Evolutionary conservation across 2,329 filamentous ascomycete genomes (phyloP).

Genomic region (Cordyceps cicadae): DNA sequence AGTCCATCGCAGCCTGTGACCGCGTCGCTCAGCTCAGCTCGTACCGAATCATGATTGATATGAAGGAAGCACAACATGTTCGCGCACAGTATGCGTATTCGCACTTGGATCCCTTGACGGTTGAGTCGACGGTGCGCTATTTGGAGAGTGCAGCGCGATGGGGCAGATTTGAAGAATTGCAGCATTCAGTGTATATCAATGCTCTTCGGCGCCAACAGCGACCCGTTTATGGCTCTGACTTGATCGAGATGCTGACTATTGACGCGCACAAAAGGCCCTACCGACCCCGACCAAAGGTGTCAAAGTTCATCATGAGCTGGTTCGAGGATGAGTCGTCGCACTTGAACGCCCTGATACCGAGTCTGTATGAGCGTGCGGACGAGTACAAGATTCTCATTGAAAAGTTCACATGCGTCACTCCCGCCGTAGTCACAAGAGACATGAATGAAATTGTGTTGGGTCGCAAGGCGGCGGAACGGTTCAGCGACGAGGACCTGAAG

Average conservation of each 20-base stretch:
- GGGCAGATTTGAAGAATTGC: slow-evolving; percentile 67
- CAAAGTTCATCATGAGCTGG: slow-evolving; percentile 62
- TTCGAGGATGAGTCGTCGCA: slow-evolving; percentile 60
- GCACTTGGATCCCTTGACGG: slow-evolving; percentile 55
- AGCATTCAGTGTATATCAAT: slow-evolving; percentile 73
- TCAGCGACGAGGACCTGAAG: slow-evolving; percentile 49
- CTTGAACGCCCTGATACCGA: slow-evolving; percentile 62
- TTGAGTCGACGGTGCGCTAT: slow-evolving; percentile 61
- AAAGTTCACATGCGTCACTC: slow-evolving; percentile 88
- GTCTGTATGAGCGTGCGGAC: slow-evolving; percentile 63
- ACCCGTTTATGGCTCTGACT: slow-evolving; percentile 70
- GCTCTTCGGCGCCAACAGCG: slow-evolving; percentile 69
- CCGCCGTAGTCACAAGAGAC: slow-evolving; percentile 75
- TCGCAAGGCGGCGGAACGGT: slow-evolving; percentile 45
- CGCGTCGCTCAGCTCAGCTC: slow-evolving; percentile 60
- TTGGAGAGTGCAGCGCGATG: slow-evolving; percentile 64
- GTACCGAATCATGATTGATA: slow-evolving; percentile 58
- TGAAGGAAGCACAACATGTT: slow-evolving; percentile 61
- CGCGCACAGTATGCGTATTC: slow-evolving; percentile 48
- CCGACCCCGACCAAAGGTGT: slow-evolving; percentile 51
- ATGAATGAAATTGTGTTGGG: slow-evolving; percentile 62
- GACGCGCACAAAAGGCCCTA: slow-evolving; percentile 51
- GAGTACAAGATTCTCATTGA: slow-evolving; percentile 67
- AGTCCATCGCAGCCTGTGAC: slow-evolving; percentile 47
- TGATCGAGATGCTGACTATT: slow-evolving; percentile 68